These are phyloP conservation scores for Papilionanthe hybrid DNA, from an alignment of 116 monocot genomes.

Conservation along the genomic window DNA sequence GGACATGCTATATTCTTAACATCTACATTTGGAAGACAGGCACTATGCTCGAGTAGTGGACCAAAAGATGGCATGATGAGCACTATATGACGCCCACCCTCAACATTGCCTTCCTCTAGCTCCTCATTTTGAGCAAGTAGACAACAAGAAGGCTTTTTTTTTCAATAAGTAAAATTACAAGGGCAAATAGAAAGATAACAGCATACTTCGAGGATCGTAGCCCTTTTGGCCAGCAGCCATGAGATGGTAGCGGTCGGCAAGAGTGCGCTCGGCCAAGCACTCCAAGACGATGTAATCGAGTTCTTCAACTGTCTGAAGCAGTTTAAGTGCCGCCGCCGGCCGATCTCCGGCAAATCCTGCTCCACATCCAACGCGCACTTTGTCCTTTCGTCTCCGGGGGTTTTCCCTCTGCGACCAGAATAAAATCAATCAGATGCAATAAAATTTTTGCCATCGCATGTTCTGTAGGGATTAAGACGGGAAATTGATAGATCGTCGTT, in stretches of 20 bases:
- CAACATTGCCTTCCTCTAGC: neutral
- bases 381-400: conserved; percentile 55
- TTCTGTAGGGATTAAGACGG: neutral
- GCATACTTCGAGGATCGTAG: conserved; percentile 71
- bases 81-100: neutral
- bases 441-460: neutral
- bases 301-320: conserved; percentile 53
- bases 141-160: neutral
- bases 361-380: conserved; percentile 69
- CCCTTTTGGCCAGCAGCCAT: conserved; percentile 72
- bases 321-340: conserved; percentile 53
- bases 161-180: neutral
- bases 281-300: conserved; percentile 87
- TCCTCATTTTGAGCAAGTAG: neutral
- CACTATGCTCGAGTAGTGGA: neutral
- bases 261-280: conserved; percentile 91
- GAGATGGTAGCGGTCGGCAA: conserved; percentile 66
- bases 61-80: neutral
- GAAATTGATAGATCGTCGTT: neutral
- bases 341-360: conserved; percentile 90
- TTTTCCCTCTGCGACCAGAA: conserved; percentile 48
- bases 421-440: neutral
- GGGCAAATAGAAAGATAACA: neutral
- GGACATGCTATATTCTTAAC: neutral
- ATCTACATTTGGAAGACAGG: neutral